Evolutionary conservation across 495 filamentous ascomycete genomes (phyloP), one percentile per base, ranked within the genome.

Genomic region (Cercophora newfieldiana): DNA sequence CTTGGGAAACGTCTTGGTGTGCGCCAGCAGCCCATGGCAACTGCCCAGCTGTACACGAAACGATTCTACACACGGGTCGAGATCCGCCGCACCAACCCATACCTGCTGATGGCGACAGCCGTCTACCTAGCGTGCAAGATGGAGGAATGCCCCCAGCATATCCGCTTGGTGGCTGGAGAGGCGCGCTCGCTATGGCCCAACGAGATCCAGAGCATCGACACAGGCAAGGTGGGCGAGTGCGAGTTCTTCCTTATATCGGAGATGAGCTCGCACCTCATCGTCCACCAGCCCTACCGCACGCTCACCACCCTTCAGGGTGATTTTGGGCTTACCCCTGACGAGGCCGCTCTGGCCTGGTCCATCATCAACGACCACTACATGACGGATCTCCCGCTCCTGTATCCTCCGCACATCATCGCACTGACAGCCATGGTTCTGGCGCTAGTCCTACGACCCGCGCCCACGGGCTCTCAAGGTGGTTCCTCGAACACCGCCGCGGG

Each of bases 71-170:
- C 85, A 69, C 92, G 91, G 74, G 90, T 96, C 71, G 92, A 95
- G 68, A 91, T 98, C 69, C 88, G 95, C 61, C 88, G 89, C 51
- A 98, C 94, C 24, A 99, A 97, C 69, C 94, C 95, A 18, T 97
- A 96, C 77, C 87, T 98, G 18, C 85, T 98, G 54, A 81, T 97
- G 66, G 88, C 91, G 28, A 98, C 95, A 4, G 92, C 94, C 26
- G 81, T 98, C 66, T 99, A 99, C 78, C 83, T 99, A 33, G 95
- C 96, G 55, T 96, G 93, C 80, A 99, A 99, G 78, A 97, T 96
- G 91, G 95, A 99, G 77, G 95, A 99, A 78, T 94, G 89, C 67
- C 96, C 95, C 28, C 94, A 97, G 76, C 96, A 99, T 77, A 98
- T 99, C 66, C 86, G 94, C 31, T 84, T 94, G 57, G 86, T 99